Percentiles rank a stretch among this genome's conserved stretches.
Evolutionary conservation across 1,284 basidiomycete genomes (phyloP).

Genomic region (Trametes versicolor): DNA sequence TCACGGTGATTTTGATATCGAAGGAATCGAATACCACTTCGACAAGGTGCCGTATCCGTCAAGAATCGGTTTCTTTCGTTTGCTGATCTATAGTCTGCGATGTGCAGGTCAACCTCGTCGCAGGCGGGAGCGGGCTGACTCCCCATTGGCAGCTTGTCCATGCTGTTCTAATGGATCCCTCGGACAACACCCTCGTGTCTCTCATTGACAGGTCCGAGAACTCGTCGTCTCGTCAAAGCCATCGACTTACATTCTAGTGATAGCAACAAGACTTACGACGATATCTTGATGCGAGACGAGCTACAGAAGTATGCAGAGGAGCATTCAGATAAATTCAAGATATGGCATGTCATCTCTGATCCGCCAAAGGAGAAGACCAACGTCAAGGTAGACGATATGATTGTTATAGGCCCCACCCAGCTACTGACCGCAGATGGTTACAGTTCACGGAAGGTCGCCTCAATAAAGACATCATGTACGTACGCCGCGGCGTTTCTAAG

Average conservation of each 20-base stretch:
- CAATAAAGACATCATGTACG: slow-evolving; percentile 36
- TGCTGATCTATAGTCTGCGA: neutral
- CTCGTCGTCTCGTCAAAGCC: too few relatives aligned
- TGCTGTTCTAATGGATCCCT: slow-evolving; percentile 31
- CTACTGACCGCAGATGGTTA: too few relatives aligned
- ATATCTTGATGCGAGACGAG: slow-evolving; percentile 37
- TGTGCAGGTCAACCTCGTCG: slow-evolving; percentile 38
- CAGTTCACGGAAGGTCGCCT: slow-evolving; percentile 33
- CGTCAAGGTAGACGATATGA: neutral
- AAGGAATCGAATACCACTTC: slow-evolving; percentile 32
- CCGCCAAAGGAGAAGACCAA: slow-evolving; percentile 15
- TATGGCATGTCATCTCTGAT: slow-evolving; percentile 37
- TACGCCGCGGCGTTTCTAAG: neutral
- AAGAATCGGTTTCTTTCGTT: too few relatives aligned
- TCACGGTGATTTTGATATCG: slow-evolving; percentile 34
- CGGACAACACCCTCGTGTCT: slow-evolving; percentile 32
- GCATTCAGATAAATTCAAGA: slow-evolving; percentile 32
- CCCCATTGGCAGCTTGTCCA: slow-evolving; percentile 42
- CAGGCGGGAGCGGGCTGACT: slow-evolving; percentile 39
- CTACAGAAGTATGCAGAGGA: slow-evolving; percentile 34
- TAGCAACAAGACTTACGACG: slow-evolving; percentile 38
- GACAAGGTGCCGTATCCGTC: slow-evolving; percentile 27
- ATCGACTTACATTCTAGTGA: too few relatives aligned
- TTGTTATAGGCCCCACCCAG: neutral
- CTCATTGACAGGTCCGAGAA: slow-evolving; percentile 36